Conservation (phyloP, 2,329 filamentous ascomycete genomes). For the Aurifilum marmelostoma region DNA sequence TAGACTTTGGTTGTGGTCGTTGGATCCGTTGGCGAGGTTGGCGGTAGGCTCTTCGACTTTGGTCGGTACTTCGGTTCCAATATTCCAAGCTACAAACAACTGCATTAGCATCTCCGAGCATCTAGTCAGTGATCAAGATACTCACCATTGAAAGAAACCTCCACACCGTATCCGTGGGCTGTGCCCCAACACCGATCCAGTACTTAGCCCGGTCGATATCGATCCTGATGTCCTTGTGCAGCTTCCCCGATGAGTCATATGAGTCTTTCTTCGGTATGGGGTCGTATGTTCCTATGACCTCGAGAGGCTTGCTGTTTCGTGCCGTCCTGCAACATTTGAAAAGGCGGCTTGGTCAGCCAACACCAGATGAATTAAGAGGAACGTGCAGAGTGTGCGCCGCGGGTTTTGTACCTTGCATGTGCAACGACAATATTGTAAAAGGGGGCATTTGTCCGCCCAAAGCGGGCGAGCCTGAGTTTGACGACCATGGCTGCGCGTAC, state of each 20-base stretch:
- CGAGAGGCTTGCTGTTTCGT: constrained; percentile 83
- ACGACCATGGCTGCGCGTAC: constrained; percentile 72
- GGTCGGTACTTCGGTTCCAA: constrained; percentile 43
- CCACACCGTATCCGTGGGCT: constrained; percentile 91
- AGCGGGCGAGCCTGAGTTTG: constrained; percentile 90
- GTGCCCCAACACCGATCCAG: constrained; percentile 95
- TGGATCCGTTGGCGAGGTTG: constrained; percentile 10
- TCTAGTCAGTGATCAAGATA: background rate
- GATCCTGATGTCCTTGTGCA: constrained; percentile 90
- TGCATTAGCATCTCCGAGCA: background rate
- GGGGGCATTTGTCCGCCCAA: constrained; percentile 84
- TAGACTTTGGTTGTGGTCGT: constrained; percentile 25
- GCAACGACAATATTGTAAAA: constrained; percentile 98
- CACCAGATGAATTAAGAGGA: too few relatives aligned
- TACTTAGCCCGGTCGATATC: constrained; percentile 83
- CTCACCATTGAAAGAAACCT: constrained; percentile 78
- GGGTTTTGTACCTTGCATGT: constrained; percentile 75
- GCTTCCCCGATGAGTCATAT: constrained; percentile 64
- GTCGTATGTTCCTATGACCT: constrained; percentile 85
- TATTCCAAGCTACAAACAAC: constrained; percentile 40
- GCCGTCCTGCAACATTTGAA: constrained; percentile 64
- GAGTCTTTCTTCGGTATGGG: constrained; percentile 66
- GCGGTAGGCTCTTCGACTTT: constrained; percentile 31
- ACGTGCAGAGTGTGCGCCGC: background rate
- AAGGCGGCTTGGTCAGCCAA: background rate